Evolutionary conservation across 441 rosid species (phyloP), one percentile per base, ranked within the genome.

Genomic region (Bruguiera hainesii): DNA sequence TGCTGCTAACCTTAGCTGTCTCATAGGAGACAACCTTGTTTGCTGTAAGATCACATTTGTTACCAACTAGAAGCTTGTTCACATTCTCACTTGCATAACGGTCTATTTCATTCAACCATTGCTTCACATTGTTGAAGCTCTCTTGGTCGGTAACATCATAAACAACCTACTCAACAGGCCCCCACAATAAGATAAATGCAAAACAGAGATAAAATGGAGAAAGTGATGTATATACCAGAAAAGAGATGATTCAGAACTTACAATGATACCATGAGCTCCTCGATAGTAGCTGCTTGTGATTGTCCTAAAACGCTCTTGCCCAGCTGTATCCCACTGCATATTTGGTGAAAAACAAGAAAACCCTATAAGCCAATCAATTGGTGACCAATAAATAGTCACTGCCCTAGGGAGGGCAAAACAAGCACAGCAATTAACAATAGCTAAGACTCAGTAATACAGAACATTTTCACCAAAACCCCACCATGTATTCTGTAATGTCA

Each of bases 111-210:
- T 77, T 89, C 83, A 89, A 68, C 96, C 92, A 89, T 75, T 87
- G 92, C 79, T 89, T 89, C 53, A 89, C 96, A 78, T 89, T 89
- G 82, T 87, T 89, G 73, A 87, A 87, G 78, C 96, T 89, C 75
- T 89, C 96, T 70, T 85, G 89, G 75, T 89, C 96, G 1, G 96
- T 89, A 29, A 87, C 92, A 76, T 89, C 96, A 73, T 89, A 89
- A 37, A 89, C 96, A 73, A 89, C 85, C 96, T 89, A 76, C 19
- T 9, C 62, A 25, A 63, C 33, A 56, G 21, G 25, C 49, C 46
- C 78, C 49, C 56, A 64, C 56, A 64, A 61, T 46, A 20, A 77
- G 73, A 39, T 33, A 16, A 63, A 46, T 42, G 56, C 31, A 59
- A 69, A 15, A 28, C 26, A 61, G 46, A 66, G 26, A 11, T 13